Base-by-base conservation (phyloP, 345 rosid genomes). In the Rubroshorea leprosula region DNA sequence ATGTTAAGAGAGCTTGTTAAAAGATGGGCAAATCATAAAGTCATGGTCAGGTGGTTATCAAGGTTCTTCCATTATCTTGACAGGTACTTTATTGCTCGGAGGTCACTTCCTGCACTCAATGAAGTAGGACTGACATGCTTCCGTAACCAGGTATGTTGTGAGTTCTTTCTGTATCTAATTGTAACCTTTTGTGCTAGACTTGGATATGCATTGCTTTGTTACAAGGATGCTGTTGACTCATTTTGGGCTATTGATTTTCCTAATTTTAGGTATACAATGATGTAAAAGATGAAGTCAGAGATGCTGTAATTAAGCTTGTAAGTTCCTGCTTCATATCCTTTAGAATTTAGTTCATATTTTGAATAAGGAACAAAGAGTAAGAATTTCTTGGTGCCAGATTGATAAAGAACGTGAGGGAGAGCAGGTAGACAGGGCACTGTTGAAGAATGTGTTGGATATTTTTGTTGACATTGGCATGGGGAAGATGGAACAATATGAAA, bases 61-160 rank as follows among this genome's bases (percentile, higher is more conserved):
- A 84, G 91, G 12, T 87, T 90, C 80, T 90, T 90, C 69, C 52
- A 80, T 66, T 90, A 87, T 65, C 87, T 90, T 38, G 97, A 90
- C 68, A 94, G 97, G 38, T 85, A 87, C 74, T 90, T 83, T 58
- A 79, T 87, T 60, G 74, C 91, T 43, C 79, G 87, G 63, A 83
- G 86, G 65, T 80, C 89, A 9, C 89, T 90, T 70, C 84, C 86
- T 48, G 49, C 87, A 14, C 77, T 90, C 15, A 77, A 73, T 62
- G 96, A 87, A 72, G 96, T 80, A 76, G 97, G 96, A 23, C n/a
- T n/a, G n/a, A n/a, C 86, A 51, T 85, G 90, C 77, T 90, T 90
- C 74, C 85, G 84, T n/a, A 80, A 83, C 55, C 80, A 70, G 89
- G 92, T 89, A 45, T 50, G 86, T 63, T 64, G 31, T 43, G 12